Percentiles rank a stretch among this genome's conserved stretches.
Evolutionary conservation across 495 filamentous ascomycete genomes (phyloP).

Genomic region (Hyaloscypha hepaticicola): DNA sequence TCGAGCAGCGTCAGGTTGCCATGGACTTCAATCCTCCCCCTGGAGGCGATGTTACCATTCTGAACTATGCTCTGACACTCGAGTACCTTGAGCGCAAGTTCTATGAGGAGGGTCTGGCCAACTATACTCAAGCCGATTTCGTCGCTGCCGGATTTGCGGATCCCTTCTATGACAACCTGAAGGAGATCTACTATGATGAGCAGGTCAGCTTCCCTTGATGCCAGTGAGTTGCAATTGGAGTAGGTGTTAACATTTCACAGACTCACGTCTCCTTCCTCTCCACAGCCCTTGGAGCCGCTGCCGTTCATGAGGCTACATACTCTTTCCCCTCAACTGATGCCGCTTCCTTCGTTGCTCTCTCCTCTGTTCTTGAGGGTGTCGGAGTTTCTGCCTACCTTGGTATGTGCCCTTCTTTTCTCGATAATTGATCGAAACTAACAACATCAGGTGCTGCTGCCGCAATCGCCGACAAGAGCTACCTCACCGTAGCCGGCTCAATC

Average conservation of each 20-base stretch:
- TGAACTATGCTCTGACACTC: slow-evolving; percentile 37
- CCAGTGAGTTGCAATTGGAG: background rate
- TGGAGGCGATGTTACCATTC: slow-evolving; percentile 29
- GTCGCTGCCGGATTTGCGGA: slow-evolving; percentile 48
- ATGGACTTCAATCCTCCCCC: slow-evolving; percentile 27
- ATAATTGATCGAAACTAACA: background rate
- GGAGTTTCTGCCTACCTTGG: slow-evolving; percentile 43
- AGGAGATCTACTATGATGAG: slow-evolving; percentile 27
- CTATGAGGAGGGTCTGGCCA: slow-evolving; percentile 56
- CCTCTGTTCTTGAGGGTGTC: slow-evolving; percentile 44
- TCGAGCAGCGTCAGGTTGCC: slow-evolving; percentile 6
- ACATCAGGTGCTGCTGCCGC: slow-evolving; percentile 39
- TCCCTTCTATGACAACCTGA: slow-evolving; percentile 53
- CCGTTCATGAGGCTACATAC: slow-evolving; percentile 41
- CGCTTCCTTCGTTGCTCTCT: slow-evolving; percentile 42
- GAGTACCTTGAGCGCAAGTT: slow-evolving; percentile 52
- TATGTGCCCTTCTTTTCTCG: background rate
- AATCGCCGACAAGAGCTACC: slow-evolving; percentile 41
- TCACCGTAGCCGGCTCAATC: slow-evolving; percentile 47
- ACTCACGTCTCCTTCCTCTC: slow-evolving; percentile 47
- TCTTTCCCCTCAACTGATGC: slow-evolving; percentile 42
- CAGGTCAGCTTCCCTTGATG: background rate
- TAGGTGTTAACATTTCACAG: slow-evolving; percentile 30
- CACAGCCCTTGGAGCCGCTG: slow-evolving; percentile 33
- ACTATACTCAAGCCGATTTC: slow-evolving; percentile 54